phyloP scores from a whole-genome alignment of 2,329 filamentous ascomycete species.

The Pseudogymnoascus sp. region DNA sequence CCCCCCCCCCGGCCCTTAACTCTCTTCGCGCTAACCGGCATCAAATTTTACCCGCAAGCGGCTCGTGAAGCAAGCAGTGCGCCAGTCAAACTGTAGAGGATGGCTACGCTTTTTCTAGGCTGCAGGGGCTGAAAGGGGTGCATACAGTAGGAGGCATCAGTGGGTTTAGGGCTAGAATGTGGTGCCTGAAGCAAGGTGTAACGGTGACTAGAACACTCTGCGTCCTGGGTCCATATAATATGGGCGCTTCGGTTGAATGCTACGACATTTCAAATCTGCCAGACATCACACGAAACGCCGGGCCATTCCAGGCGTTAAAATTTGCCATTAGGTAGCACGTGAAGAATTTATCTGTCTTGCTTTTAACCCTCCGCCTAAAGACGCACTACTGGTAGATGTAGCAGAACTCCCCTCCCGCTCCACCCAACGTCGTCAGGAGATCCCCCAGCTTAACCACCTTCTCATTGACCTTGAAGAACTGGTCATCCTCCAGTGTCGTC shows the following conservation, averaged over 20 bases:
- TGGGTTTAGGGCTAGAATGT: too few relatives aligned
- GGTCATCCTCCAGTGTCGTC: neutral
- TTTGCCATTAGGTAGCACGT: neutral
- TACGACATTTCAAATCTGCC: neutral
- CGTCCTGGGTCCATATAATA: neutral
- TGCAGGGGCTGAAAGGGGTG: neutral
- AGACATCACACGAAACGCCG: neutral
- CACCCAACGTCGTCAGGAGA: neutral
- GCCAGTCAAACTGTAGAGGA: too few relatives aligned
- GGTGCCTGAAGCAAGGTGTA: neutral
- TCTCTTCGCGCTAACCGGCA: too few relatives aligned
- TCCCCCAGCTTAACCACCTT: neutral
- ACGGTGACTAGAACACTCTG: neutral
- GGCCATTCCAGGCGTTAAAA: neutral
- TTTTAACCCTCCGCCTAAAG: neutral
- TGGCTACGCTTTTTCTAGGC: neutral
- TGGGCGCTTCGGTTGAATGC: neutral
- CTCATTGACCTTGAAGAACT: neutral
- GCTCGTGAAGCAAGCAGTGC: neutral
- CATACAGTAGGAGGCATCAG: too few relatives aligned
- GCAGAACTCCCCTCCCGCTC: conserved; percentile 11
- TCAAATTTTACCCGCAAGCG: conserved; percentile 19
- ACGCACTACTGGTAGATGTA: neutral
- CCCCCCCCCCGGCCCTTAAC: conserved; percentile 33
- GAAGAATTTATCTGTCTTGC: neutral